Percentiles rank a stretch among this genome's conserved stretches.
Conservation (phyloP, 1,284 basidiomycete genomes). For the Gomphus bonarii region DNA sequence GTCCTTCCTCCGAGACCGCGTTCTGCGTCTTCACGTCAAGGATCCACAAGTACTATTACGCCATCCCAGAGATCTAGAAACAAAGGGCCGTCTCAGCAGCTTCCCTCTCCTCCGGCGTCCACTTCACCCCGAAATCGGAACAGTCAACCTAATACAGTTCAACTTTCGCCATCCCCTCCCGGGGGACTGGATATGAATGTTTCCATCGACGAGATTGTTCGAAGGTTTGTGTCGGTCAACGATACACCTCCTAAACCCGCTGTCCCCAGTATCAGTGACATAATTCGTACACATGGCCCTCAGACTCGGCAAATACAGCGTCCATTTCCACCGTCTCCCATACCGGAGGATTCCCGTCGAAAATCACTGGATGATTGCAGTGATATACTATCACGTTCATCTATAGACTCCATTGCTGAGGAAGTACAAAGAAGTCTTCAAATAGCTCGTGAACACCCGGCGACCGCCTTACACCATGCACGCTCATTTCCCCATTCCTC, state of each 20-base stretch:
- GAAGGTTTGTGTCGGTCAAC: conserved; percentile 4
- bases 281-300: conserved; percentile 62
- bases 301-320: conserved; percentile 33
- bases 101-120: conserved; percentile 4
- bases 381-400: conserved; percentile 61
- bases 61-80: neutral
- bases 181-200: neutral
- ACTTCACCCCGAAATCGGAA: neutral
- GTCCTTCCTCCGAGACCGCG: conserved; percentile 27
- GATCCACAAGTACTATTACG: neutral
- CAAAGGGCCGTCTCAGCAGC: conserved; percentile 2
- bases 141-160: neutral
- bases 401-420: conserved; percentile 74
- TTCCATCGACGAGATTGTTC: conserved; percentile 15
- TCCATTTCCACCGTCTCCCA: conserved; percentile 33
- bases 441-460: conserved; percentile 32
- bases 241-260: conserved; percentile 24
- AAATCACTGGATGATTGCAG: conserved; percentile 43
- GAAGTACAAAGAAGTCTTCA: conserved; percentile 63
- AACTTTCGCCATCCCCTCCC: conserved; percentile 1
- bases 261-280: conserved; percentile 74
- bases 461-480: conserved; percentile 26
- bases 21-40: conserved; percentile 13
- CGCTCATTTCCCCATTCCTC: conserved; percentile 39
- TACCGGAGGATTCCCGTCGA: conserved; percentile 32